phyloP scores from a whole-genome alignment of 1,139 yeast genomes.

The Taphrina deformans region DNA sequence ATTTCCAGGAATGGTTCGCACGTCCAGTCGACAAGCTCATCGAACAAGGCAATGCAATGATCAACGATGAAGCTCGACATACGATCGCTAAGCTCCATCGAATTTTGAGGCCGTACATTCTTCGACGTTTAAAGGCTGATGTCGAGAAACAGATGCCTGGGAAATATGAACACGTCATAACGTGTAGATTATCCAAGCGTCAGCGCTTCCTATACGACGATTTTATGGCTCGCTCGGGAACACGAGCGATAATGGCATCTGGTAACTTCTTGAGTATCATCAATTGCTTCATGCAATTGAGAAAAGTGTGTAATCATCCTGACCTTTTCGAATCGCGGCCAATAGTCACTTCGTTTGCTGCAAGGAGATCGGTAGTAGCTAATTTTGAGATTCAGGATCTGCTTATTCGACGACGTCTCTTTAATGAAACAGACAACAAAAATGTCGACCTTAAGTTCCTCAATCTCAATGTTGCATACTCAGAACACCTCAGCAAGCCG shows the following conservation, averaged over 20 bases:
- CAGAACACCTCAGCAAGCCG: slow-evolving; percentile 47
- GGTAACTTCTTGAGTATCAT: slow-evolving; percentile 94
- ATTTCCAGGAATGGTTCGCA: slow-evolving; percentile 98
- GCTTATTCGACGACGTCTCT: slow-evolving; percentile 50
- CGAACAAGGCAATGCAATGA: slow-evolving; percentile 61
- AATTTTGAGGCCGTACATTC: slow-evolving; percentile 84
- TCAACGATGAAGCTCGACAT: slow-evolving; percentile 67
- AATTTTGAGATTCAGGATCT: slow-evolving; percentile 52
- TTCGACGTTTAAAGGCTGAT: slow-evolving; percentile 90
- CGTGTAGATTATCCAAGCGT: slow-evolving; percentile 87
- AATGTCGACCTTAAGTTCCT: slow-evolving; percentile 57
- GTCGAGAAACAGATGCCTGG: slow-evolving; percentile 99
- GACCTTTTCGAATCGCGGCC: slow-evolving; percentile 96
- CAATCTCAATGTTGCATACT: slow-evolving; percentile 59
- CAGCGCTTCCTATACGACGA: slow-evolving; percentile 93
- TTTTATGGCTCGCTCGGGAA: slow-evolving; percentile 95
- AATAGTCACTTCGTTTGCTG: slow-evolving; percentile 81
- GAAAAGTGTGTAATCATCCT: slow-evolving; percentile 97
- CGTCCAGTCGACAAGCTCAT: slow-evolving; percentile 90
- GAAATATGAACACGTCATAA: slow-evolving; percentile 90
- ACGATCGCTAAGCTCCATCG: slow-evolving; percentile 90
- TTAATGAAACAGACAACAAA: slow-evolving; percentile 42
- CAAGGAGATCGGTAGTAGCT: slow-evolving; percentile 63
- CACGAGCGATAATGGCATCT: slow-evolving; percentile 87
- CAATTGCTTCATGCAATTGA: slow-evolving; percentile 94